Percentiles rank a stretch among this genome's conserved stretches.
These are phyloP conservation scores for Limtongozyma cylindracea DNA, from an alignment of 805 yeast genomes.

Conservation along the genomic window DNA sequence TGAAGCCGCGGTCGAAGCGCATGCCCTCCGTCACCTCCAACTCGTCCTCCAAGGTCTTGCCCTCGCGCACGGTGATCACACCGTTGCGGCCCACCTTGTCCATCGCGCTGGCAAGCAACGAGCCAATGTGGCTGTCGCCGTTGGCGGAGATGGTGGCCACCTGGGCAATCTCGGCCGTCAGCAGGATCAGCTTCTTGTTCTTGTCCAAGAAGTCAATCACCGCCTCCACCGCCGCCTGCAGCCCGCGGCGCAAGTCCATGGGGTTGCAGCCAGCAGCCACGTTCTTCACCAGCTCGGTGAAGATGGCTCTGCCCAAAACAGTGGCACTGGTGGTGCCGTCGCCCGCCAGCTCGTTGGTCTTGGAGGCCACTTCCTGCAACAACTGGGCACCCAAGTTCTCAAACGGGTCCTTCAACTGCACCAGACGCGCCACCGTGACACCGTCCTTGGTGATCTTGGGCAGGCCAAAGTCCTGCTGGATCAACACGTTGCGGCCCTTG, in stretches of 20 bases:
- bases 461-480: conserved; percentile 89
- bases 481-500: conserved; percentile 88
- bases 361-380: conserved; percentile 88
- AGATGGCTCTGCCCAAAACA: conserved; percentile 83
- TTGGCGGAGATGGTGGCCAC: conserved; percentile 96
- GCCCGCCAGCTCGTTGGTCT: conserved; percentile 94
- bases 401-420: conserved; percentile 65
- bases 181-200: conserved; percentile 82
- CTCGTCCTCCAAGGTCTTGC: conserved; percentile 90
- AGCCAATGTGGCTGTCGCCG: conserved; percentile 85
- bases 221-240: conserved; percentile 90
- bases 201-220: conserved; percentile 64
- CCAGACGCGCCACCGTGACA: conserved; percentile 84
- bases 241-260: conserved; percentile 92
- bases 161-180: conserved; percentile 88
- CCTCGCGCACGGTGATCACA: conserved; percentile 93
- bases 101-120: conserved; percentile 82
- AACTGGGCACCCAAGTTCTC: conserved; percentile 94
- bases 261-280: conserved; percentile 99
- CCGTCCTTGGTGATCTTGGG: conserved; percentile 99
- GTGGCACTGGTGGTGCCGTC: conserved; percentile 98
- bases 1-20: conserved; percentile 94
- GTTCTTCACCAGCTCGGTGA: conserved; percentile 84
- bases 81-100: conserved; percentile 98
- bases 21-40: conserved; percentile 93